Conservation (phyloP, 202 grass and related monocot genomes). For the Zoysia matrella region DNA sequence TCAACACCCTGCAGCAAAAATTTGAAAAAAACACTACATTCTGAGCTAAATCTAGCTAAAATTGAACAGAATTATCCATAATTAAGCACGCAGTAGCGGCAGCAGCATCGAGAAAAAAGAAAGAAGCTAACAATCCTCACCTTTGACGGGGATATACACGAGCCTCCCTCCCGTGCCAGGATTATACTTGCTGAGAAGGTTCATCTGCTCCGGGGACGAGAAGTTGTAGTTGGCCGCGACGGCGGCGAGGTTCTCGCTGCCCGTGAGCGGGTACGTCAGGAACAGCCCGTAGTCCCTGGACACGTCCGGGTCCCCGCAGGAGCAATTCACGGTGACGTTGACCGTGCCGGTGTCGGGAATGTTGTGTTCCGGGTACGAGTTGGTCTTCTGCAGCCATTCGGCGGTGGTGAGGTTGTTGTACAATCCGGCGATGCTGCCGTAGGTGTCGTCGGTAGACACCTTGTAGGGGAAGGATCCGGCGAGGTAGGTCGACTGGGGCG, state of each 20-base stretch:
- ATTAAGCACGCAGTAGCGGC: not conserved
- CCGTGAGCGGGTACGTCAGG: conserved; percentile 61
- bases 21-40: not conserved
- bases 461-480: conserved; percentile 35
- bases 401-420: conserved; percentile 65
- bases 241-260: conserved; percentile 47
- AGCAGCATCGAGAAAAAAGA: not conserved
- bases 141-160: conserved; percentile 67
- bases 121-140: conserved; percentile 38
- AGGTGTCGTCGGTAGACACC: not conserved
- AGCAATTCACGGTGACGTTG: conserved; percentile 75
- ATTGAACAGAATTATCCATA: conserved; percentile 11
- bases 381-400: conserved; percentile 44
- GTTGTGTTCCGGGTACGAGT: conserved; percentile 44
- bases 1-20: not conserved
- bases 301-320: conserved; percentile 53
- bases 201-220: conserved; percentile 6
- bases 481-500: conserved; percentile 44
- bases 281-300: conserved; percentile 69
- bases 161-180: conserved; percentile 48
- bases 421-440: not conserved
- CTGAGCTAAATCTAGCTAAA: not conserved
- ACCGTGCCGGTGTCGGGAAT: conserved; percentile 41
- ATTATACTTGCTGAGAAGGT: conserved; percentile 63
- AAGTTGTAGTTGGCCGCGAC: conserved; percentile 38